Evolutionary conservation across 2,329 filamentous ascomycete genomes (phyloP), one percentile per base, ranked within the genome.

Genomic region (Trichoderma pleuroti): DNA sequence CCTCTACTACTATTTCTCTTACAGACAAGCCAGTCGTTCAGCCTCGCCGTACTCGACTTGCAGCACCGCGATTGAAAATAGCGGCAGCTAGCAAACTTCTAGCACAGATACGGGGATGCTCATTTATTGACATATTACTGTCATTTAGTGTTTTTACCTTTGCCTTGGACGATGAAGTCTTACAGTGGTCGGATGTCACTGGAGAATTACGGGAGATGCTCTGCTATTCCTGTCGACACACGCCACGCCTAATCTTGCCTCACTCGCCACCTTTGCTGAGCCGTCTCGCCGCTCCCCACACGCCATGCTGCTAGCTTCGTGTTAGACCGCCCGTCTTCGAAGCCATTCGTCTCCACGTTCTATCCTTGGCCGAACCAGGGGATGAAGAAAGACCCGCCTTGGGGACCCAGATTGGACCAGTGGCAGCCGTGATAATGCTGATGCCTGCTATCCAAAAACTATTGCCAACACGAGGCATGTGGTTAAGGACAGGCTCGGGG

Each of bases 361-460:
- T 65, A 70, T 60, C 61, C 68, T 60, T 66, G 68, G n/a, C 24
- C 39, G 18, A 49, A 6, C 56, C n/a, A 18, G 69, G 42, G 60
- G 42, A 36, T 46, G 52, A 28, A 57, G 8, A 39, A 26, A 24
- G 62, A 68, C 63, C 70, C 70, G 63, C 70, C 39, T 34, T 18
- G n/a, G 32, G 21, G 56, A 42, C 42, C 63, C 14, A 39, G 14
- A 10, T 57, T 57, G n/a, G 63, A 63, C 70, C 70, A 71, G 70
- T 71, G 56, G 42, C 42, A 68, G 56, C 8, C 26, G 70, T 62
- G 46, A 60, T 36, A 67, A 71, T 71, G 32, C 21, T 67, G 70
- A 39, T 67, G 70, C 70, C 70, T 71, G 46, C 16, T 34, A 54
- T 64, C 42, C 46, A 28, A 67, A 30, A 16, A 36, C 52, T 26